Evolutionary conservation across 2,329 filamentous ascomycete species (phyloP), one percentile per base, ranked within the genome.

Genomic region (Penicillium brasilianum): DNA sequence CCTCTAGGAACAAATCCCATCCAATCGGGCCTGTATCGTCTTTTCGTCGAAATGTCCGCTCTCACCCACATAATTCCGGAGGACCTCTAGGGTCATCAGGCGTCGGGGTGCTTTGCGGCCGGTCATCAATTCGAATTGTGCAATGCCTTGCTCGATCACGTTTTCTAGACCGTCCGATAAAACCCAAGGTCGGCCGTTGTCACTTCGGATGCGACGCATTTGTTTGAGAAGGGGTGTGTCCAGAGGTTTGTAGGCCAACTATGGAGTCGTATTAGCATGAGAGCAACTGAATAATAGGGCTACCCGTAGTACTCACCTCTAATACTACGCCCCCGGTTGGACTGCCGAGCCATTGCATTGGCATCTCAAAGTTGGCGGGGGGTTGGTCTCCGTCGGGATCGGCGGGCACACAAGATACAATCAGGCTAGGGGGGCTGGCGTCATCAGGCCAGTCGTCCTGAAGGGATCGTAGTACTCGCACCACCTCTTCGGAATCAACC

Each of bases 101-200:
- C 86, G 80, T 28, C 90, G 84, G 1, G 90, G 90, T 16, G 90
- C 89, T 73, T 88, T 85, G 50, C 89, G 82, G 0, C 90, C 90
- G 0, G 90, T 93, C 72, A 93, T 92, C 2, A 93, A 77, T 75
- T 94, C 91, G 70, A 93, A 94, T 69, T 93, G 90, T 1, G 90
- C 90, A 75, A 91, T 91, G 0, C 89, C 91, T 72, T 93, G 90
- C 72, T 93, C 91, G 0, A 89, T 89, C 14, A 94, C 76, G 50
- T 93, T 82, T 68, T 93, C 90, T 13, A 93, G 78, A 0, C 90
- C 90, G 69, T 93, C 89, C 75, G 93, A 86, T 18, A 90, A 83
- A 0, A 92, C 88, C 90, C 90, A 93, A 7, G 75, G 76, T 36
- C 71, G 71, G 7, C 72, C 72, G 5, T 43, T 90, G 83, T 65